Conservation (phyloP, 176 grass and related monocot species). For the Zea mays region Zm-B73-REFERENCE-NAM-5.0 NC_050100.1:16134001-16134500, state of each 20-base stretch:
- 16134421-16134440: slow-evolving; percentile 68
- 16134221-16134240: slow-evolving; percentile 66
- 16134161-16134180: slow-evolving; percentile 50
- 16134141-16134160: slow-evolving; percentile 64
- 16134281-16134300: slow-evolving; percentile 63
- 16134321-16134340: slow-evolving; percentile 68
- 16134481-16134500: slow-evolving; percentile 40
- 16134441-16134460: slow-evolving; percentile 82
- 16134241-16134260: slow-evolving; percentile 78
- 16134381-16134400: slow-evolving; percentile 61
- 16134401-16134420: slow-evolving; percentile 41
- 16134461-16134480: slow-evolving; percentile 50
- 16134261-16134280: slow-evolving; percentile 81
- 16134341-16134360: slow-evolving; percentile 58
- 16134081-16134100: slow-evolving; percentile 63
- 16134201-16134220: slow-evolving; percentile 60
- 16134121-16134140: slow-evolving; percentile 28
- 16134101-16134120: slow-evolving; percentile 42
- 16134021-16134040: slow-evolving; percentile 64
- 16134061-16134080: slow-evolving; percentile 75
- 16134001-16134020: slow-evolving; percentile 92
- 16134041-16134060: slow-evolving; percentile 65
- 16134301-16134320: slow-evolving; percentile 84
- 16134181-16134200: slow-evolving; percentile 45
- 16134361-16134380: slow-evolving; percentile 50